Evolutionary conservation across 257 asterid genomes (phyloP).

Genomic region (Scutellaria galericulata): DNA sequence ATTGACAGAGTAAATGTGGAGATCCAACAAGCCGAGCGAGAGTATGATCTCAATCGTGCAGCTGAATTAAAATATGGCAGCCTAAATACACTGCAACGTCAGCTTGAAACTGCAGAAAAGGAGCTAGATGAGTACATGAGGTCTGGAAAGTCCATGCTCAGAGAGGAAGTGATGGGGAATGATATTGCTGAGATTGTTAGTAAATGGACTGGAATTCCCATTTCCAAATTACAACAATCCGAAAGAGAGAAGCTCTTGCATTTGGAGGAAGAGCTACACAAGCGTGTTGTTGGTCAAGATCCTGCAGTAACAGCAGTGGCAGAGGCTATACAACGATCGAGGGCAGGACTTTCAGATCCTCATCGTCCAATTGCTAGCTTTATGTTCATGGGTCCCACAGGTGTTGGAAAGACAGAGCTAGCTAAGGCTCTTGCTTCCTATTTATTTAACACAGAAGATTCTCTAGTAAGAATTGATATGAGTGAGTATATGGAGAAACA

Average conservation of each 20-base stretch:
- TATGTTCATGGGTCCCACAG: conserved; percentile 99
- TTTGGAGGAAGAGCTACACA: conserved; percentile 85
- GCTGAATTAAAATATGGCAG: conserved; percentile 94
- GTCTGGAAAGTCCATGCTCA: conserved; percentile 92
- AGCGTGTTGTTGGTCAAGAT: conserved; percentile 85
- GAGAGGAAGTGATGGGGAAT: conserved; percentile 86
- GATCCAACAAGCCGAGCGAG: conserved; percentile 98
- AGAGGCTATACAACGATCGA: conserved; percentile 87
- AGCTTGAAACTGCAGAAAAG: conserved; percentile 80
- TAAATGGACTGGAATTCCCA: conserved; percentile 97
- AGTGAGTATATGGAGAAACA: conserved; percentile 99
- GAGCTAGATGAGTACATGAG: conserved; percentile 76
- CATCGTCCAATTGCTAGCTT: conserved; percentile 97
- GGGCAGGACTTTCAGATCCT: conserved; percentile 97
- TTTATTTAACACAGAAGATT: conserved; percentile 92
- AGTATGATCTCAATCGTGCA: conserved; percentile 94
- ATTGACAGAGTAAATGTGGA: conserved; percentile 93
- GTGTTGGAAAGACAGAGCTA: conserved; percentile 95
- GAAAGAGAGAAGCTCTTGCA: conserved; percentile 85
- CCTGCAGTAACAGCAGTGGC: conserved; percentile 96
- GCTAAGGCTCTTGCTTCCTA: conserved; percentile 92
- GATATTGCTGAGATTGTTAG: conserved; percentile 96
- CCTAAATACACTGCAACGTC: conserved; percentile 86
- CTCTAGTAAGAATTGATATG: conserved; percentile 94
- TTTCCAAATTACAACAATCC: conserved; percentile 83